Evolutionary conservation across 306 rosid genomes (phyloP), one percentile per base, ranked within the genome.

Genomic region (Boehmeria nivea): DNA sequence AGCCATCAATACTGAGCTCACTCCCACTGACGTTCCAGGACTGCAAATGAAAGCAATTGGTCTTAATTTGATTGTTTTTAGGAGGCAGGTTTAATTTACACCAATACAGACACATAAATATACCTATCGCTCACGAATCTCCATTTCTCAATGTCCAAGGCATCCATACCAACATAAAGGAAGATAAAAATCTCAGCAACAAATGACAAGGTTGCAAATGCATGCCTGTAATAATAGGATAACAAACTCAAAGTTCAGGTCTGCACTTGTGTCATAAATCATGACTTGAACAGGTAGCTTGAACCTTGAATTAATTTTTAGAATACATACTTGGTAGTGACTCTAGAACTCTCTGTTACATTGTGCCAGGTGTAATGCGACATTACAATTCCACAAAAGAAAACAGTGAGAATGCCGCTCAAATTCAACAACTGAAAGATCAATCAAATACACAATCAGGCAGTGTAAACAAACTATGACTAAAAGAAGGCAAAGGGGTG

Each of bases 351-450:
- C 70, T 93, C 96, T 0, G 95, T 85, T 59, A 93, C 96, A 54
- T 93, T 93, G 75, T 88, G 99, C 96, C 99, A 93, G 34, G 99
- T 93, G 78, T 93, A 93, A 64, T 93, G 99, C 15, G 99, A 93
- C 99, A 93, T 87, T 12, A 85, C 88, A 59, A 93, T 93, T 64
- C 99, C 99, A 67, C 99, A 93, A 65, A 93, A 93, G 86, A 93
- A 93, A 27, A 93, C 96, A 3, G 99, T 87, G 65, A 93, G 99
- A 70, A 93, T 93, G 75, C 95, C 99, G 78, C 96, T 93, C 67
- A 93, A 72, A 76, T 79, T 70, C 72, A 78, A 75, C 59, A 87
- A 72, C 99, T 93, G 89, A 87, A 86, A 21, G 52, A 67, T 23
- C 63, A 43, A 57, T 28, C 62, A 72, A 50, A 68, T 22, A 53